Conservation (phyloP, 352 stramenopile genomes). For the Saprolegnia parasitica region DNA sequence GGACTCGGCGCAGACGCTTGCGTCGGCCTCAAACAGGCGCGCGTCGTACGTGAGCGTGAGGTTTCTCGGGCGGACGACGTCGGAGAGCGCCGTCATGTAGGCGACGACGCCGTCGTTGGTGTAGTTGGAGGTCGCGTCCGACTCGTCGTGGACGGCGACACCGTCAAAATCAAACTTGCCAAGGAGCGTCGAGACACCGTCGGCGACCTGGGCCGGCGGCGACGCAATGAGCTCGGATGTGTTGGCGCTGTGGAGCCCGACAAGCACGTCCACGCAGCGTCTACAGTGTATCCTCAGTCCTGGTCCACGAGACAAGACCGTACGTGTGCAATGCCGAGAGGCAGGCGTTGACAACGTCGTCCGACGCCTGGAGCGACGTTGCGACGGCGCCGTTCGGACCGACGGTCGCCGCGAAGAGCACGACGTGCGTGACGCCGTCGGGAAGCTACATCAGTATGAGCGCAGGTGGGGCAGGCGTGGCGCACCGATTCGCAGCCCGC, state of each 20-base stretch:
- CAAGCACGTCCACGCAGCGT: slow-evolving; percentile 21
- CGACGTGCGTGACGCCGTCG: slow-evolving; percentile 24
- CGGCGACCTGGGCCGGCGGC: background rate
- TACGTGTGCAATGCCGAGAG: slow-evolving; percentile 15
- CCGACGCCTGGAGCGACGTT: slow-evolving; percentile 11
- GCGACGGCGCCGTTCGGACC: background rate
- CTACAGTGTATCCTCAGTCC: background rate
- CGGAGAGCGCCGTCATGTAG: slow-evolving; percentile 27
- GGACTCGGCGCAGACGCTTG: background rate
- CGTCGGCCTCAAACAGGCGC: slow-evolving; percentile 5
- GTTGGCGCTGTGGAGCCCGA: slow-evolving; percentile 11
- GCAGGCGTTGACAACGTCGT: slow-evolving; percentile 4
- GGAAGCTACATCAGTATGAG: slow-evolving; percentile 9
- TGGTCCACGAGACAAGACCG: background rate
- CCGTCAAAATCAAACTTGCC: slow-evolving; percentile 27
- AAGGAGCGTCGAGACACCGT: background rate
- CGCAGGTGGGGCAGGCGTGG: background rate
- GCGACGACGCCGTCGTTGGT: background rate
- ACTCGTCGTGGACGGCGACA: slow-evolving; percentile 22
- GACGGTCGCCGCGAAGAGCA: slow-evolving; percentile 16
- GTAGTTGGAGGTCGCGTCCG: slow-evolving; percentile 3
- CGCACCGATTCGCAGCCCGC: slow-evolving; percentile 16
- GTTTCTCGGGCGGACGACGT: background rate
- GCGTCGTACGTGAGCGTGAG: slow-evolving; percentile 20
- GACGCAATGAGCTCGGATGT: background rate